Evolutionary conservation across 2,329 filamentous ascomycete species (phyloP), one percentile per base, ranked within the genome.

Genomic region (Fusarium succisae): DNA sequence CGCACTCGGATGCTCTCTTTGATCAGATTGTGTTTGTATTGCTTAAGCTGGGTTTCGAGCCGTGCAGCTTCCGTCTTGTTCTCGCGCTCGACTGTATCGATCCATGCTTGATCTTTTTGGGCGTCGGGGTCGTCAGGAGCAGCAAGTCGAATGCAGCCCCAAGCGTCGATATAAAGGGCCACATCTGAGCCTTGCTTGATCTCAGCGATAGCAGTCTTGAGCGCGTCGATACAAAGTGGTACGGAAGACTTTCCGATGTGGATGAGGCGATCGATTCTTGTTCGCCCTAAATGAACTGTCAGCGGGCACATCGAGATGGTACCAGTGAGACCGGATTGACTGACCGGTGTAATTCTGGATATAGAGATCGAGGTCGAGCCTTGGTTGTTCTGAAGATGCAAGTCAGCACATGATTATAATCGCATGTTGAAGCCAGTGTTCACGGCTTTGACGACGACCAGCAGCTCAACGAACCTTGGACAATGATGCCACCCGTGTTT

Each of bases 11-110:
- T 98, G 84, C 95, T 98, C 84, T 99, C 96, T 81, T 98, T 98
- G 78, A 99, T 95, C 48, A 98, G 85, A 78, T 98, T 99, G 80
- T 98, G 98, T 84, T 96, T 98, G 83, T 98, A 98, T 3, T 92
- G 92, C 82, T 95, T 95, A 26, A 99, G 86, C 82, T 98, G 94
- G 22, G 89, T 86, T 80, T 98, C 94, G 63, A 98, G 86, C n/a
- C 93, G 90, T 63, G 90, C 87, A 2, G 92, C 92, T 81, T 97
- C 93, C 4, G 85, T 84, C 75, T 90, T 89, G 77, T 95, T 94
- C 58, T 88, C 85, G 71, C 89, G 90, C 28, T 91, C 89, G 43
- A 89, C 92, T 66, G 84, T 86, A 13, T 92, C 88, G n/a, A 92
- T 88, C 96, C 96, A 98, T n/a, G 85, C 84, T 28, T 87, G 84